Evolutionary conservation across 2,329 filamentous ascomycete genomes (phyloP).

Genomic region (Fusarium pseudonygamai): DNA sequence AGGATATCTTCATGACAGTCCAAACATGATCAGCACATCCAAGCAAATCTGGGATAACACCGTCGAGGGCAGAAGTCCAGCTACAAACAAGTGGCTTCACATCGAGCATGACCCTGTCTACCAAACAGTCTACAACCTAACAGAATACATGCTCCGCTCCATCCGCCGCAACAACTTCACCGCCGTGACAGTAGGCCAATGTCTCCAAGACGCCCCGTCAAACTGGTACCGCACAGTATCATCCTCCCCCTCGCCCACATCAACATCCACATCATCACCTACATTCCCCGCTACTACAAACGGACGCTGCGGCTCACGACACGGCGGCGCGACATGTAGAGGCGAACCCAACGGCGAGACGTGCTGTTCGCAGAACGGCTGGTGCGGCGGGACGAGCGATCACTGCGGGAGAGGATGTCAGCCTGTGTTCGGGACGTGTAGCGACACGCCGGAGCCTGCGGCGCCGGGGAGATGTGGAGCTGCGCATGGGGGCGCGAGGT

Average conservation of each 20-base stretch:
- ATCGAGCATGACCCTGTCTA: constrained; percentile 64
- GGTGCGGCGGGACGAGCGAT: constrained; percentile 52
- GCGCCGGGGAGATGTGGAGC: constrained; percentile 42
- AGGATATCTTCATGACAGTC: constrained; percentile 64
- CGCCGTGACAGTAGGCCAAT: constrained; percentile 61
- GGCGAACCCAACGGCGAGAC: constrained; percentile 24
- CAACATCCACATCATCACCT: constrained; percentile 4
- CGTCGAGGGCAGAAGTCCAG: constrained; percentile 47
- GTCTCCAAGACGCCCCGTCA: constrained; percentile 60
- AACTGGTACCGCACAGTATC: constrained; percentile 60
- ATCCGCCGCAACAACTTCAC: constrained; percentile 50
- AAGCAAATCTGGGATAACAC: constrained; percentile 51
- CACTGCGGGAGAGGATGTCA: constrained; percentile 55
- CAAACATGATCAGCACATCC: constrained; percentile 58
- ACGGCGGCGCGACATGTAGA: constrained; percentile 35
- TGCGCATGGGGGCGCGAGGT: constrained; percentile 36
- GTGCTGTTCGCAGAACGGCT: constrained; percentile 39
- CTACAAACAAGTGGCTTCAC: constrained; percentile 54
- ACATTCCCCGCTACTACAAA: constrained; percentile 36
- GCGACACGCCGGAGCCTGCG: constrained; percentile 22
- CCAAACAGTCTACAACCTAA: constrained; percentile 55
- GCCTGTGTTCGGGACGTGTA: constrained; percentile 44
- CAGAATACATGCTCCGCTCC: constrained; percentile 55
- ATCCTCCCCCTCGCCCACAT: not conserved
- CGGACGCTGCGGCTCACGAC: constrained; percentile 38